Percentiles rank a stretch among this genome's conserved stretches.
phyloP scores from a whole-genome alignment of 2,329 filamentous ascomycete genomes.

The Ophiosphaerella korrae region DNA sequence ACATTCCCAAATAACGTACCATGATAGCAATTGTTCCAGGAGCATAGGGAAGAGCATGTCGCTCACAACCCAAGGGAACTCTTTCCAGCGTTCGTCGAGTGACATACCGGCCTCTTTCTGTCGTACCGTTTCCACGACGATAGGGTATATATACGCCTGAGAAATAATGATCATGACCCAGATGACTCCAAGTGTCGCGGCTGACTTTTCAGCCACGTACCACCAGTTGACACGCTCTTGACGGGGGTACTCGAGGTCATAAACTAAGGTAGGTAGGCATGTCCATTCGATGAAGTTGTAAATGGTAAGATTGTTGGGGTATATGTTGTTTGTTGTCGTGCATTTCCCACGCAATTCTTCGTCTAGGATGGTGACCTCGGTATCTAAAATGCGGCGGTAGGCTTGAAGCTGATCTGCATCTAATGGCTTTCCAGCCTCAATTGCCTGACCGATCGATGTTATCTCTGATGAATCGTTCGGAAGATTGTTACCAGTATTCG shows the following conservation, averaged over 20 bases:
- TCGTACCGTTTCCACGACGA: conserved; percentile 68
- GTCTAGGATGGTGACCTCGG: conserved; percentile 67
- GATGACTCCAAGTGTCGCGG: conserved; percentile 73
- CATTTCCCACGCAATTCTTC: conserved; percentile 70
- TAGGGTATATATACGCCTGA: conserved; percentile 77
- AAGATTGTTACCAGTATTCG: conserved; percentile 51
- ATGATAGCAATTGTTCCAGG: conserved; percentile 76
- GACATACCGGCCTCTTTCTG: conserved; percentile 71
- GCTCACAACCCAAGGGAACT: conserved; percentile 75
- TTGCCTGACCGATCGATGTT: conserved; percentile 64
- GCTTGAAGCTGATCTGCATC: conserved; percentile 65
- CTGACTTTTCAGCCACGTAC: conserved; percentile 74
- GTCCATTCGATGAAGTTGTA: conserved; percentile 74
- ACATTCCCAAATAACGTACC: conserved; percentile 79
- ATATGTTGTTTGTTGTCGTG: conserved; percentile 56
- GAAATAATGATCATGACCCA: conserved; percentile 80
- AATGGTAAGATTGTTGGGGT: conserved; percentile 72
- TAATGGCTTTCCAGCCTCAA: conserved; percentile 65
- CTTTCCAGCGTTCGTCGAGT: conserved; percentile 63
- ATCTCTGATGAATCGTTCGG: conserved; percentile 60
- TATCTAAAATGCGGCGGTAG: conserved; percentile 69
- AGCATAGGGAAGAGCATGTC: conserved; percentile 80
- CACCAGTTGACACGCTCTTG: conserved; percentile 71
- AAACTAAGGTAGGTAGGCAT: conserved; percentile 75
- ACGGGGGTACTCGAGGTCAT: conserved; percentile 80